phyloP scores from a whole-genome alignment of 2,329 filamentous ascomycete species.

The Diaporthe citri region DNA sequence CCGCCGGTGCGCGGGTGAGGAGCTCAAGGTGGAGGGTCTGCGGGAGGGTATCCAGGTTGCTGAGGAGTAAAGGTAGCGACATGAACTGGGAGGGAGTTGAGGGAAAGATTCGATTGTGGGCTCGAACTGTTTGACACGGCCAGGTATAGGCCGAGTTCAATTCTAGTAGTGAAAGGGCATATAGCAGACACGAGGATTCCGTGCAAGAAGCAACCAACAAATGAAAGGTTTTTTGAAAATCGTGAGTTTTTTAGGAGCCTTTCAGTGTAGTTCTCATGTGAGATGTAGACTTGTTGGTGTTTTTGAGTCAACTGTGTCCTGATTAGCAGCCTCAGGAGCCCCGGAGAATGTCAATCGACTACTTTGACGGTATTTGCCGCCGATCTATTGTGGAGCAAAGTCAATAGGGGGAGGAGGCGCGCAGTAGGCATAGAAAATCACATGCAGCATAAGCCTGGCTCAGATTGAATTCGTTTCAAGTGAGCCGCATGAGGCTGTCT shows the following conservation, averaged over 20 bases:
- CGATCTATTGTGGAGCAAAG: background rate
- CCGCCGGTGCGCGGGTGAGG: conserved; percentile 82
- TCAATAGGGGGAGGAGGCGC: background rate
- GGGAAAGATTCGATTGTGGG: background rate
- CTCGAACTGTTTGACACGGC: conserved; percentile 20
- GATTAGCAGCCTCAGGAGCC: background rate
- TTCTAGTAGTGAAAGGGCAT: conserved; percentile 15
- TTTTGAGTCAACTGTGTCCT: background rate
- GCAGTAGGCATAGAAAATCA: background rate
- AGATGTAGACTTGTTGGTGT: background rate
- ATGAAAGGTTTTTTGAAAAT: conserved; percentile 31
- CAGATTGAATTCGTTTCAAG: background rate
- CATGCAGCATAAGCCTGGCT: background rate
- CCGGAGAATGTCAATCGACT: background rate
- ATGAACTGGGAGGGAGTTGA: background rate
- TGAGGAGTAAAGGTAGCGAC: conserved; percentile 67
- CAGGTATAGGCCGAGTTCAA: conserved; percentile 13
- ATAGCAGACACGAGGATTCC: conserved; percentile 4
- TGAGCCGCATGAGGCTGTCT: conserved; percentile 12
- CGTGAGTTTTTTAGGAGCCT: no score
- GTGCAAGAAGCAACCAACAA: conserved; percentile 19
- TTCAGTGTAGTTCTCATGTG: background rate
- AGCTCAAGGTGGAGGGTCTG: conserved; percentile 88
- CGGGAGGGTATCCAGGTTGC: conserved; percentile 82
- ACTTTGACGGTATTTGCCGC: background rate